A percentile compares a stretch with the other conserved stretches of the same genome.
These are phyloP conservation scores for Penicillium sp. DNA, from an alignment of 2,329 filamentous ascomycete genomes.

Conservation along the genomic window DNA sequence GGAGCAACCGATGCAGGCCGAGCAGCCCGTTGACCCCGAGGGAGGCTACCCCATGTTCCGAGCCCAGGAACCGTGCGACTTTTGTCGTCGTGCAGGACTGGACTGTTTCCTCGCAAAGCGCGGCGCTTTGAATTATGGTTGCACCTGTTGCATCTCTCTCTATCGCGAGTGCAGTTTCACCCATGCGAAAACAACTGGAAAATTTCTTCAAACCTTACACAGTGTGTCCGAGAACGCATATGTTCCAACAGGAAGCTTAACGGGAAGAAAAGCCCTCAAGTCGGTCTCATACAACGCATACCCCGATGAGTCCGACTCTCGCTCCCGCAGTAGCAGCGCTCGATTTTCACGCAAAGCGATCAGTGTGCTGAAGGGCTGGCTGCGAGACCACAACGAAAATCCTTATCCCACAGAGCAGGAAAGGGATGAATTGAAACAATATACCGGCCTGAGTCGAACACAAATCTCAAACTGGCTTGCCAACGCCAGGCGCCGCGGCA, in stretches of 20 bases:
- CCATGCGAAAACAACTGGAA: conserved; percentile 42
- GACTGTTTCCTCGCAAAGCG: conserved; percentile 49
- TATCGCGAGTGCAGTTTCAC: conserved; percentile 52
- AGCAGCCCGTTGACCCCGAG: conserved; percentile 22
- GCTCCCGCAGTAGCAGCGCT: conserved; percentile 65
- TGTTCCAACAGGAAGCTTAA: conserved; percentile 40
- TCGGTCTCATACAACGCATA: conserved; percentile 39
- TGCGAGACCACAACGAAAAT: conserved; percentile 74
- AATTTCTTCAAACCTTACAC: conserved; percentile 47
- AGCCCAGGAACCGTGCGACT: conserved; percentile 48
- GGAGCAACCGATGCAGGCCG: conserved; percentile 18
- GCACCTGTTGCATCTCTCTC: conserved; percentile 51
- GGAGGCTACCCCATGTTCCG: conserved; percentile 47
- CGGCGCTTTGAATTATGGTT: conserved; percentile 47
- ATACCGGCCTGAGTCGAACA: conserved; percentile 77
- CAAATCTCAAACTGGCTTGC: conserved; percentile 94
- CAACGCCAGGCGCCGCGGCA: conserved; percentile 81
- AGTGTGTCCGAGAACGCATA: conserved; percentile 46
- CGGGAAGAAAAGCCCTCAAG: conserved; percentile 43
- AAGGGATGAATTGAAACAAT: conserved; percentile 74
- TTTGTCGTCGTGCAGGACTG: conserved; percentile 48
- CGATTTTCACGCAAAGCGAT: conserved; percentile 80
- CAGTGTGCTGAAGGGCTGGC: conserved; percentile 80
- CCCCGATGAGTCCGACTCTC: conserved; percentile 40
- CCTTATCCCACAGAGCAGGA: conserved; percentile 88